Evolutionary conservation across 805 yeast species (phyloP), one percentile per base, ranked within the genome.

Genomic region (Candida hispaniensis): DNA sequence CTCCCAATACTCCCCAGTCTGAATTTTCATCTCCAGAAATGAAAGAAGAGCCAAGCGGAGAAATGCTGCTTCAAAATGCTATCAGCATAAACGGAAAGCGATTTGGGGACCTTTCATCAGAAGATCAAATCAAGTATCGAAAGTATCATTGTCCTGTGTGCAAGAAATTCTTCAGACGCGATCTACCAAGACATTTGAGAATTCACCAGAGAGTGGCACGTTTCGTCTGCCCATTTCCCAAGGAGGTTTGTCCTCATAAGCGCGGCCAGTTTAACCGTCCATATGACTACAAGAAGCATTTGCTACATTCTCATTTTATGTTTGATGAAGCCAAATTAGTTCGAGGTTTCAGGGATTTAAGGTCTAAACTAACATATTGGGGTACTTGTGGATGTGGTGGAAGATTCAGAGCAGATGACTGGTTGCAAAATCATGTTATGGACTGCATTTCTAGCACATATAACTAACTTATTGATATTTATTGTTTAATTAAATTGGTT

Each of bases 211-310:
- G 59, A 7, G 67, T 64, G 11, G 63, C 76, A 5, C 55, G 79
- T 21, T 75, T 75, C 49, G 61, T 54, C 20, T 75, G 82, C 49
- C 61, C 69, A 11, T 74, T 64, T 45, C 79, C 79, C 6, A 58
- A 65, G 30, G 56, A 56, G n/a, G 54, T 55, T 27, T 75, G 81
- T 48, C 54, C 64, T 3, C 80, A 74, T 49, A 71, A 66, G 46
- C 62, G 73, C 9, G 75, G 79, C 17, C 69, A 61, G 46, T 75
- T 75, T 57, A 75, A 75, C 54, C 58, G 82, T 30, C 78, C 77
- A 5, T 75, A 75, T 50, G 82, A 75, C 50, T 73, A 60, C 59
- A 75, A 75, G 48, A 75, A 75, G 47, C 82, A 75, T 48, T 52
- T 75, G 36, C 54, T 75, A 24, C 75, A 73, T 48, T 59, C 66